Percentiles rank a stretch among this genome's conserved stretches.
phyloP scores from a whole-genome alignment of 305 asterid genomes.

The Andrographis paniculata region DNA sequence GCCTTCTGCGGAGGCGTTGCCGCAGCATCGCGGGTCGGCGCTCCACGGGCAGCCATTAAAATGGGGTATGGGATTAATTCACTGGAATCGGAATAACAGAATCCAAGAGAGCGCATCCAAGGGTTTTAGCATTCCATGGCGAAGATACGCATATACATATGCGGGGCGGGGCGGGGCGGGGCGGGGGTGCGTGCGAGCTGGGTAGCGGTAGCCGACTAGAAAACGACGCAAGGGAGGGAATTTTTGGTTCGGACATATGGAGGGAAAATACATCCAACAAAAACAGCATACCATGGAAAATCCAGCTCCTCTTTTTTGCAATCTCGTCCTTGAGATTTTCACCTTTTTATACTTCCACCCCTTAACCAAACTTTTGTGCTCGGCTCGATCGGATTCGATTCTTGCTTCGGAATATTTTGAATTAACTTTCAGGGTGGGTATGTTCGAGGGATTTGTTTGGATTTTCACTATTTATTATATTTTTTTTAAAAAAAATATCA shows the following conservation, averaged over 20 bases:
- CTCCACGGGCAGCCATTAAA: conserved; percentile 45
- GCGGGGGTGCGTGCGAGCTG: conserved; percentile 18
- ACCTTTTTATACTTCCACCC: background rate
- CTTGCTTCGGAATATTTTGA: too few species aligned
- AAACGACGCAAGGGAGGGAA: conserved; percentile 96
- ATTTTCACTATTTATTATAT: too few species aligned
- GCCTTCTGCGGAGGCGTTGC: conserved; percentile 30
- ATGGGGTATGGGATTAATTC: background rate
- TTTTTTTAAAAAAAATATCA: too few species aligned
- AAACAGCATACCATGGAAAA: conserved; percentile 23
- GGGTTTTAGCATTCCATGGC: conserved; percentile 25
- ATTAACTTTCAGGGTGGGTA: too few species aligned
- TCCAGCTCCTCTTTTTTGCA: background rate
- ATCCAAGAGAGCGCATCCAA: background rate
- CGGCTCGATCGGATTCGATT: too few species aligned
- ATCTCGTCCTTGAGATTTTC: background rate
- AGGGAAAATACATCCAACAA: conserved; percentile 92
- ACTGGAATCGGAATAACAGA: conserved; percentile 5
- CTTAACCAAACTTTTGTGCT: background rate
- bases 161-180: too few species aligned
- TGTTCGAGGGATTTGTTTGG: too few species aligned
- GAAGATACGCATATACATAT: conserved; percentile 13
- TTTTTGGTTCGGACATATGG: conserved; percentile 91
- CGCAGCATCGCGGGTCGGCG: conserved; percentile 40
- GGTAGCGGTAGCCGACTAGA: conserved; percentile 31